phyloP scores from a whole-genome alignment of 202 grass and related monocot species.

The Brachypodium distachyon region DNA sequence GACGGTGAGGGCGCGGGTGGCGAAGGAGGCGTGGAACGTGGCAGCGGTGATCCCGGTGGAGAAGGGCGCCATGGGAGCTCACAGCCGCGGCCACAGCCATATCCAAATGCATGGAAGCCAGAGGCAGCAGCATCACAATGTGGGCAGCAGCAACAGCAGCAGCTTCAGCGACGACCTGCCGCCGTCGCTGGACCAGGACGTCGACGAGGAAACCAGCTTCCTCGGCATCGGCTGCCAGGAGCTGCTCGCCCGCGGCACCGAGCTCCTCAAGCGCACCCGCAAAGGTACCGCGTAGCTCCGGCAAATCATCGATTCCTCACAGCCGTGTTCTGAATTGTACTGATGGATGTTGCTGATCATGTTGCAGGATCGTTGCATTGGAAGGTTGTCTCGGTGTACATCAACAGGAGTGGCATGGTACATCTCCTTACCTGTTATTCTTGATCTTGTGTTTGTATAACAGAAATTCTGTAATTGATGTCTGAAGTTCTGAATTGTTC shows the following conservation, averaged over 20 bases:
- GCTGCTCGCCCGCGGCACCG: conserved; percentile 72
- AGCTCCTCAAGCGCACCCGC: conserved; percentile 95
- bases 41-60: conserved; percentile 94
- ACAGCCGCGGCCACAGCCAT: not conserved
- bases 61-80: conserved; percentile 34
- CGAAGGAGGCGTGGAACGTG: conserved; percentile 80
- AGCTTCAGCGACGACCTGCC: conserved; percentile 61
- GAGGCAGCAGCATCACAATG: conserved; percentile 23
- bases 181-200: conserved; percentile 27
- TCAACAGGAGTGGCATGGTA: conserved; percentile 71
- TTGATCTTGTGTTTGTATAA: not conserved
- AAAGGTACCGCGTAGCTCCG: conserved; percentile 26
- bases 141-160: conserved; percentile 62
- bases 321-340: not conserved
- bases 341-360: not conserved
- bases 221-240: conserved; percentile 73
- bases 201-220: conserved; percentile 64
- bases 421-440: not conserved
- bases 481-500: too few relatives aligned
- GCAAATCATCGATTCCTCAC: not conserved
- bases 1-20: conserved; percentile 69
- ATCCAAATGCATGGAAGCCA: conserved; percentile 1
- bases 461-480: not conserved
- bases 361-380: conserved; percentile 75
- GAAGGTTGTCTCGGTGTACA: conserved; percentile 83